Base-by-base conservation (phyloP, 176 grass and related monocot species). In the Zizania latifolia region DNA sequence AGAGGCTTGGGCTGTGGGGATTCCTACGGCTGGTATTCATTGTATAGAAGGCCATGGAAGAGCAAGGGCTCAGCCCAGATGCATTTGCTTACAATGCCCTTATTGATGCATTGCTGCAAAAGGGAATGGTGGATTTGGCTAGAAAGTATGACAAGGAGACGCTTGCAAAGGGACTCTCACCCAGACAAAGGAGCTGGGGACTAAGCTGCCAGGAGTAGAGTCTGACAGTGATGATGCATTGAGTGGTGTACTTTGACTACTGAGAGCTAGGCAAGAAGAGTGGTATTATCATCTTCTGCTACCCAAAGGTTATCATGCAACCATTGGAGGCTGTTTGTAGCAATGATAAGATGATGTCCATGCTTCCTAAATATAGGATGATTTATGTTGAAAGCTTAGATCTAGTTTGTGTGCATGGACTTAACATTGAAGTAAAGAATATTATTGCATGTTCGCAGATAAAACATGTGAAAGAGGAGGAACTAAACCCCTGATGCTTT, bases 1-100 rank as follows among this genome's bases (percentile, higher is more conserved):
- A 92, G 81, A 93, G 90, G 56, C 94, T 98, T 35, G 91, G 94
- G n/a, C 79, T 89, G 10, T 94, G 91, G 91, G 94, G 94, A 10
- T 98, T 98, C 79, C 89, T 98, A 24, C 85, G 91, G 7, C 91
- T 89, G 0, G 91, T 92, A 31, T 86, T 94, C 68, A 71, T 71
- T 32, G 87, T 98, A 65, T 98, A 91, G 94, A 86, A 85, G 27
- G 71, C 74, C 38, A 98, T 94, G 65, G 84, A 92, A 71, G 81
- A 92, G 21, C 90, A 92, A 43, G 94, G 94, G 8, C 81, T 62
- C 65, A 94, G 68, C 43, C 94, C 94, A 0, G 89, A 98, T 88
- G 86, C 88, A 15, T 94, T 92, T 79, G 91, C 91, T 22, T 98
- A 98, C 78, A 87, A 92, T 74, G 69, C 94, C 6, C 67, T 98